Evolutionary conservation across 176 grass and related monocot species (phyloP), one percentile per base, ranked within the genome.

Genomic region (Lolium perenne): DNA sequence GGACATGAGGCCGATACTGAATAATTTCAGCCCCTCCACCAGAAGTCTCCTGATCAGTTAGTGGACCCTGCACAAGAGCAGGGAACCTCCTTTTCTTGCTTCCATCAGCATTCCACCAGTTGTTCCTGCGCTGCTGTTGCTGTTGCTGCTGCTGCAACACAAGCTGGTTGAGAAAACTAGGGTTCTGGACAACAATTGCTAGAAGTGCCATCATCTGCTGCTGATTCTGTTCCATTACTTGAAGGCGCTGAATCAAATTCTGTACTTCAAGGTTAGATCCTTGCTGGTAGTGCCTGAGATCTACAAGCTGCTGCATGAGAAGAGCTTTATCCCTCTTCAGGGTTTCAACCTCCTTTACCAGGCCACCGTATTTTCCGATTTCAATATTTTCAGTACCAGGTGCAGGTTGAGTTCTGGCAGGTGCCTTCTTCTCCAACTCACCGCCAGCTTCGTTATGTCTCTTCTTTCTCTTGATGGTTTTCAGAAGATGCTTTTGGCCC

Each of bases 241-340:
- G 88, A 72, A 95, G 91, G 67, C 91, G 88, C 47, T 87, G 85
- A 50, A 88, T 61, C 43, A 95, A 61, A 61, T 80, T 93, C 72
- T 92, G 91, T 18, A 95, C 72, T 86, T 95, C 88, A 82, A 87
- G 83, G 76, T 86, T 90, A 76, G 91, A 91, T 6, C 80, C 82
- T 77, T 95, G 93, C 64, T 95, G 93, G 65, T 91, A 90, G 66
- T 87, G 93, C 29, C 93, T 89, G 50, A 95, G 93, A 78, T 90
- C 89, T 38, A 95, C 91, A 66, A 95, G 93, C 82, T 95, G 88
- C 68, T 93, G 84, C 93, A 95, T 95, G 47, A 95, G 88, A 67
- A 95, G 80, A 71, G 89, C 80, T 77, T 95, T 95, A 56, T 95
- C 93, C 81, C 93, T 93, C 81, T 95, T 95, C 61, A 95, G 93